These are phyloP conservation scores for Inonotus hispidus DNA, from an alignment of 1,284 basidiomycete species.

Conservation along the genomic window DNA sequence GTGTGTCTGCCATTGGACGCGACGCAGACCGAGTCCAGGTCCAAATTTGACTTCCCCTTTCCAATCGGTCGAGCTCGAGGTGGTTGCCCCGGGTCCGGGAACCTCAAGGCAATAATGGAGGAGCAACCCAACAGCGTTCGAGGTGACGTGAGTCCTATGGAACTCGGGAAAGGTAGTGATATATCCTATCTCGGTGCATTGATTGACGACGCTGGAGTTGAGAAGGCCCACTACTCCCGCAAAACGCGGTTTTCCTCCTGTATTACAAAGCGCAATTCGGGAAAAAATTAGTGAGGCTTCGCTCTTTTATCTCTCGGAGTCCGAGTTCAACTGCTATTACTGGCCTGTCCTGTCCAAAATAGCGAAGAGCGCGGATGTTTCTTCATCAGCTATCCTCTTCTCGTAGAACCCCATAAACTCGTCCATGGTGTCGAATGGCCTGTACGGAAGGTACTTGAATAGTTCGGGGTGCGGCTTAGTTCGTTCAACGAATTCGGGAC, in stretches of 20 bases:
- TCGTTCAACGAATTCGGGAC: constrained; percentile 26
- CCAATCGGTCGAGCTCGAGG: neutral
- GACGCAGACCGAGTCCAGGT: constrained; percentile 51
- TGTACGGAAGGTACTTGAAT: constrained; percentile 20
- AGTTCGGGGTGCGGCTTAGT: constrained; percentile 19
- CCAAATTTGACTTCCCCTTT: constrained; percentile 19
- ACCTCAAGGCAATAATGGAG: constrained; percentile 51
- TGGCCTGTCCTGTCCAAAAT: constrained; percentile 36
- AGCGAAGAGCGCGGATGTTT: constrained; percentile 27
- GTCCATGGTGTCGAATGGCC: constrained; percentile 17
- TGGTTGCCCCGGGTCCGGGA: constrained; percentile 31
- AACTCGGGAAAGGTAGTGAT: constrained; percentile 44
- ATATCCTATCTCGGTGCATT: constrained; percentile 37
- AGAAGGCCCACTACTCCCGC: constrained; percentile 40
- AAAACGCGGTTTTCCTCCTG: constrained; percentile 1
- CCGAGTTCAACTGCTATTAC: neutral
- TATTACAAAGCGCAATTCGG: neutral
- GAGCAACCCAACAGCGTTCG: constrained; percentile 56
- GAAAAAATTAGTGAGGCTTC: neutral
- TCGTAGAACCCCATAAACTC: constrained; percentile 19
- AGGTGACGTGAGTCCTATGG: constrained; percentile 59
- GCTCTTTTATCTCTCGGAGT: neutral
- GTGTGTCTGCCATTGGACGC: constrained; percentile 59
- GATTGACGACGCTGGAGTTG: constrained; percentile 28
- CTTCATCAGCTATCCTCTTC: constrained; percentile 17